These are phyloP conservation scores for Mucuna pruriens DNA, from an alignment of 306 rosid genomes.

Conservation along the genomic window DNA sequence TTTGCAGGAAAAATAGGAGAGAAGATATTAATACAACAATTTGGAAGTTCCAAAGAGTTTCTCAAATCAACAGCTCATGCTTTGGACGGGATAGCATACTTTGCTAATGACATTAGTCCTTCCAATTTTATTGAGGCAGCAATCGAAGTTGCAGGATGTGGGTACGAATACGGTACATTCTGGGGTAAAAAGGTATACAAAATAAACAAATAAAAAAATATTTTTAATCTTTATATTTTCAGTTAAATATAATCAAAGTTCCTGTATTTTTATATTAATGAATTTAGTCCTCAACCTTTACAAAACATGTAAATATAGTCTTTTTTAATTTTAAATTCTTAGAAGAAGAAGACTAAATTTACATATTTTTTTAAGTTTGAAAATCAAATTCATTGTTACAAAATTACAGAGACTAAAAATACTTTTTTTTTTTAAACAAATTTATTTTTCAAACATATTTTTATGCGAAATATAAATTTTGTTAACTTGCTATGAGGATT, in stretches of 20 bases:
- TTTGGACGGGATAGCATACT: slow-evolving; percentile 37
- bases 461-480: not conserved
- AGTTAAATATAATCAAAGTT: too few relatives aligned
- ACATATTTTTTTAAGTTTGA: too few relatives aligned
- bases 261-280: too few relatives aligned
- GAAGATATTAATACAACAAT: slow-evolving; percentile 31
- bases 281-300: too few relatives aligned
- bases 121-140: slow-evolving; percentile 42
- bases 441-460: not conserved
- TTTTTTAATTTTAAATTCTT: too few relatives aligned
- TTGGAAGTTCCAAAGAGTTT: slow-evolving; percentile 63
- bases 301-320: too few relatives aligned
- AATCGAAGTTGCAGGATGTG: slow-evolving; percentile 48
- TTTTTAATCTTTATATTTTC: too few relatives aligned
- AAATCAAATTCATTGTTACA: too few relatives aligned
- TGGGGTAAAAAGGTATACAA: slow-evolving; percentile 67
- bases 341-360: too few relatives aligned
- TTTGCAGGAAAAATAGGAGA: slow-evolving; percentile 42
- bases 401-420: too few relatives aligned
- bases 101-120: slow-evolving; percentile 8
- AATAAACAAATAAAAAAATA: not conserved
- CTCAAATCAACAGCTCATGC: slow-evolving; percentile 47
- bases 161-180: slow-evolving; percentile 54
- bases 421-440: too few relatives aligned
- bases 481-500: not conserved